phyloP scores from a whole-genome alignment of 805 yeast species.

The Cyberlindnera misumaiensis region DNA sequence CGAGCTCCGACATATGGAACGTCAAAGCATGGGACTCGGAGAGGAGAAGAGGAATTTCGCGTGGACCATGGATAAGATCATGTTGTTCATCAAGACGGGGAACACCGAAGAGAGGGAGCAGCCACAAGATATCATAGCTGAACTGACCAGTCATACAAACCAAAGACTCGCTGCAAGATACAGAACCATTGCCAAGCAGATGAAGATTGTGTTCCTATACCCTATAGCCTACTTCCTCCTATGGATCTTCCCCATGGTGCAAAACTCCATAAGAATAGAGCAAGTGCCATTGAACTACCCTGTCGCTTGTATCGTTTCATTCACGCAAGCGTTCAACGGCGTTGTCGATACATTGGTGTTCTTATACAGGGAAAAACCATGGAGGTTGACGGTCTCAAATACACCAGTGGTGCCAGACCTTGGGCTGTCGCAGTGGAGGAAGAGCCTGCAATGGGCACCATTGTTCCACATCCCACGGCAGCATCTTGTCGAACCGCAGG shows the following conservation, averaged over 20 bases:
- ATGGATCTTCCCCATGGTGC: constrained; percentile 77
- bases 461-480: constrained; percentile 36
- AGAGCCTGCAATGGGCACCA: constrained; percentile 34
- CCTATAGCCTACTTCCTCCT: constrained; percentile 75
- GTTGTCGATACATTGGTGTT: constrained; percentile 72
- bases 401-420: constrained; percentile 23
- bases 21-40: constrained; percentile 1
- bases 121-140: constrained; percentile 10
- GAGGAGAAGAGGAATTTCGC: background rate
- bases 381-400: constrained; percentile 40
- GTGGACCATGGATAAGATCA: background rate
- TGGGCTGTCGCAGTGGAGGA: constrained; percentile 33
- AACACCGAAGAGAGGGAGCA: background rate
- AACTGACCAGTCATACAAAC: constrained; percentile 23
- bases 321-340: constrained; percentile 76
- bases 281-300: constrained; percentile 49
- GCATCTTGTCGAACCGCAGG: background rate
- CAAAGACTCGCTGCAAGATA: constrained; percentile 53
- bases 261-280: constrained; percentile 47
- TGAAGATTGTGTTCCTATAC: constrained; percentile 73
- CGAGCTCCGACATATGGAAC: constrained; percentile 30
- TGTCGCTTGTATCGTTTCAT: constrained; percentile 62
- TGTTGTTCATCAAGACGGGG: background rate
- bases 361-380: constrained; percentile 71
- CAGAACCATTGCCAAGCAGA: constrained; percentile 63